Percentiles rank a stretch among this genome's conserved stretches.
Evolutionary conservation across 768 basidiomycete genomes (phyloP).

Genomic region (Lactarius deliciosus): DNA sequence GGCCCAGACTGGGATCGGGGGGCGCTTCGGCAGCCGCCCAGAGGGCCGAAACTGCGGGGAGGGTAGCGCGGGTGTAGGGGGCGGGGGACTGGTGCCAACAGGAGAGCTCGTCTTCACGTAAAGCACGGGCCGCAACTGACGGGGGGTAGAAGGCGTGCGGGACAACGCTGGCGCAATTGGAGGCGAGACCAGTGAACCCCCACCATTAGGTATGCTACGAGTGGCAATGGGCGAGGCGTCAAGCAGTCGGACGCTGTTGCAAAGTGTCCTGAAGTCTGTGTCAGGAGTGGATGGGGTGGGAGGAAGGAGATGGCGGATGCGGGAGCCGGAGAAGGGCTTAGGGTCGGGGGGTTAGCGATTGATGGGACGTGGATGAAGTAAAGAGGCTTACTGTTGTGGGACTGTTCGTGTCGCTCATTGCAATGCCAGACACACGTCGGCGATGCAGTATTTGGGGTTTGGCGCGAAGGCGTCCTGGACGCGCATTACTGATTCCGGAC

Average conservation of each 20-base stretch:
- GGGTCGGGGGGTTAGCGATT: not conserved
- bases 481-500: constrained; percentile 10
- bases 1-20: constrained; percentile 18
- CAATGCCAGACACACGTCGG: constrained; percentile 18
- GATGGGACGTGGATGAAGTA: not conserved
- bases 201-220: not conserved
- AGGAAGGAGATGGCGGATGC: constrained; percentile 20
- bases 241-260: constrained; percentile 19
- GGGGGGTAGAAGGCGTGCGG: constrained; percentile 28
- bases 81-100: constrained; percentile 22
- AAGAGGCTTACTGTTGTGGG: constrained; percentile 19
- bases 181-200: not conserved
- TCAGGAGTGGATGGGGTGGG: constrained; percentile 22
- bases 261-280: constrained; percentile 24
- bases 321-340: constrained; percentile 11
- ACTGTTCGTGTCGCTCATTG: constrained; percentile 11
- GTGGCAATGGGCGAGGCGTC: not conserved
- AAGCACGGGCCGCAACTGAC: constrained; percentile 21
- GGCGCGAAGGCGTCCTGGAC: constrained; percentile 21
- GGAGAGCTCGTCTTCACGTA: constrained; percentile 23
- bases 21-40: constrained; percentile 22
- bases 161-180: constrained; percentile 32
- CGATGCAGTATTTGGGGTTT: constrained; percentile 15
- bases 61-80: constrained; percentile 17
- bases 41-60: constrained; percentile 22